Evolutionary conservation across 768 basidiomycete genomes (phyloP).

Genomic region (Dioszegia hungarica): DNA sequence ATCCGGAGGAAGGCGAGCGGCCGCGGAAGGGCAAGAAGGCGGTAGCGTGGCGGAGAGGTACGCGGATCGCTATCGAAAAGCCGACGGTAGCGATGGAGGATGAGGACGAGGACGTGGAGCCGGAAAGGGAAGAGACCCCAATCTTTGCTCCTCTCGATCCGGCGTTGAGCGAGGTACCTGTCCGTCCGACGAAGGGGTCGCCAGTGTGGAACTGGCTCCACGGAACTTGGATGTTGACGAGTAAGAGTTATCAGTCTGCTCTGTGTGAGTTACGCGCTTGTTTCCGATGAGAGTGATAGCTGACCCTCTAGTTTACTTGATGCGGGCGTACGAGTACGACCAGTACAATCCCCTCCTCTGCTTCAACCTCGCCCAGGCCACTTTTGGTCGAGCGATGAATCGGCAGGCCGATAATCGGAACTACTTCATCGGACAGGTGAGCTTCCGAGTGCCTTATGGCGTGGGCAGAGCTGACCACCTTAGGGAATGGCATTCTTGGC

Average conservation of each 20-base stretch:
- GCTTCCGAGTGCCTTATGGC: background rate
- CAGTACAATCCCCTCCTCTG: constrained; percentile 81
- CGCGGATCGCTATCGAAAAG: background rate
- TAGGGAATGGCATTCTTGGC: constrained; percentile 80
- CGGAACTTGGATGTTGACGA: constrained; percentile 75
- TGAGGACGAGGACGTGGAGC: constrained; percentile 7
- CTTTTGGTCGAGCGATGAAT: constrained; percentile 84
- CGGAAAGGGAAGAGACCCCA: background rate
- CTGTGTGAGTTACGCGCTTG: constrained; percentile 61
- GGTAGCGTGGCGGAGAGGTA: background rate
- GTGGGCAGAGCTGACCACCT: background rate
- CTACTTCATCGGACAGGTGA: constrained; percentile 72
- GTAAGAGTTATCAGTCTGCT: constrained; percentile 83
- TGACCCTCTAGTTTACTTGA: constrained; percentile 64
- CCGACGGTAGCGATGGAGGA: background rate
- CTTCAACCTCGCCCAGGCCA: constrained; percentile 74
- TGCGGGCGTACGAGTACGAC: constrained; percentile 81
- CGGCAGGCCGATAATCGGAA: constrained; percentile 91
- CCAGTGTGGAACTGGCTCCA: constrained; percentile 59
- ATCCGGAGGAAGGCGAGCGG: constrained; percentile 8
- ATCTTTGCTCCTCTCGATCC: too few relatives aligned
- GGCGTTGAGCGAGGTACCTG: background rate
- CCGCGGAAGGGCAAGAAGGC: background rate
- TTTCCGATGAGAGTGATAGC: background rate
- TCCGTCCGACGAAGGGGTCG: constrained; percentile 18